phyloP scores from a whole-genome alignment of 768 basidiomycete genomes.

The Hirschioporus abietinus region DNA sequence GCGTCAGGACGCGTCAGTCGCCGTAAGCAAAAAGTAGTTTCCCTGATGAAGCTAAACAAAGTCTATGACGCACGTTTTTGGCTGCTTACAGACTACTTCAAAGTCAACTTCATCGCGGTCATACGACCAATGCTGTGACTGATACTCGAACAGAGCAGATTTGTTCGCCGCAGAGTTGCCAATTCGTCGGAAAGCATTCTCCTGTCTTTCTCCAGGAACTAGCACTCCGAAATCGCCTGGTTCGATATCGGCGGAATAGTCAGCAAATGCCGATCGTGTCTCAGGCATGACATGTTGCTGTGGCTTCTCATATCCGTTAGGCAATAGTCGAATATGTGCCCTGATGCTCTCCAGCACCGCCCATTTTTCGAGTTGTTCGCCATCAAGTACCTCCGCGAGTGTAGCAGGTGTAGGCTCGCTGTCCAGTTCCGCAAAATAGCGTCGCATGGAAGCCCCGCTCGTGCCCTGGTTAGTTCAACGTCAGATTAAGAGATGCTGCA shows the following conservation, averaged over 20 bases:
- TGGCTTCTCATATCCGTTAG: not conserved
- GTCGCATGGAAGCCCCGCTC: not conserved
- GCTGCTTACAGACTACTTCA: too few species aligned
- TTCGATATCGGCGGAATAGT: not conserved
- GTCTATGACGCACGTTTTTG: too few species aligned
- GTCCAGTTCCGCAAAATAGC: not conserved
- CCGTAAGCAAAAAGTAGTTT: too few species aligned
- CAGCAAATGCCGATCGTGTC: not conserved
- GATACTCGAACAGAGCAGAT: not conserved
- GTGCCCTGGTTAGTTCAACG: not conserved
- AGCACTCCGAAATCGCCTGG: not conserved
- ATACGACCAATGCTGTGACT: too few species aligned
- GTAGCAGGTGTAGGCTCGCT: not conserved
- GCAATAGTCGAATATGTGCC: not conserved
- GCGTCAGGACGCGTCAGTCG: too few species aligned
- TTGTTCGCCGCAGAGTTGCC: not conserved
- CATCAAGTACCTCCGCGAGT: not conserved
- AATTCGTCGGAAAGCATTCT: not conserved
- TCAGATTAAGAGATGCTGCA: not conserved
- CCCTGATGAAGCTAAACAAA: too few species aligned
- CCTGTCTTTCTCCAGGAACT: not conserved
- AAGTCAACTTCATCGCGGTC: too few species aligned
- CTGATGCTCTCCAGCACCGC: not conserved
- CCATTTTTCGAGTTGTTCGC: not conserved
- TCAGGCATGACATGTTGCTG: not conserved